Evolutionary conservation across 192 early-diverging fungal species (phyloP).

Genomic region (Lobosporangium transversale): DNA sequence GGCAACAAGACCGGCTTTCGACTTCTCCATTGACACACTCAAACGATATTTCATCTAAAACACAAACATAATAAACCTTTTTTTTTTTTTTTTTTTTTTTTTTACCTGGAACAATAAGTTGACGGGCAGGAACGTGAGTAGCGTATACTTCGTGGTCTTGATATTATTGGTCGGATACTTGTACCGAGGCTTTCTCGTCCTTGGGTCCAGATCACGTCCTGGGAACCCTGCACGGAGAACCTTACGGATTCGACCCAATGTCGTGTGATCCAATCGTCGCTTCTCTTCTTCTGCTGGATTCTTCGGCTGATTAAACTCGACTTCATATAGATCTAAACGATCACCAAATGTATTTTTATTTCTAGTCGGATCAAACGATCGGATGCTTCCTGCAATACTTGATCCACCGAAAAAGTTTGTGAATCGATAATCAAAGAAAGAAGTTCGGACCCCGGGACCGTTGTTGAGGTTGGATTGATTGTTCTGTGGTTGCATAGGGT

Average conservation of each 20-base stretch:
- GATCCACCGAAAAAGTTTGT: slow-evolving; percentile 38
- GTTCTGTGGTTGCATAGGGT: slow-evolving; percentile 50
- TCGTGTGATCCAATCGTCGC: slow-evolving; percentile 24
- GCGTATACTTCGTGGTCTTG: slow-evolving; percentile 59
- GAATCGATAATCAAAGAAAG: slow-evolving; percentile 47
- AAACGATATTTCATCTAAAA: not conserved
- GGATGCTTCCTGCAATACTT: slow-evolving; percentile 41
- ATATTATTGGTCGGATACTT: slow-evolving; percentile 60
- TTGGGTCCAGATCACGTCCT: slow-evolving; percentile 42
- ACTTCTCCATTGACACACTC: too few species aligned
- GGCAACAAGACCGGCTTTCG: too few species aligned
- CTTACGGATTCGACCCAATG: slow-evolving; percentile 29
- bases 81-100: not conserved
- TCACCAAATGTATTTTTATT: too few species aligned
- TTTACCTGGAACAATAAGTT: slow-evolving; percentile 59
- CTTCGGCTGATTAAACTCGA: slow-evolving; percentile 38
- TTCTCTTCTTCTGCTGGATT: slow-evolving; percentile 28
- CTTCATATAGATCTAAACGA: slow-evolving; percentile 52
- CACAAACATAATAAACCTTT: not conserved
- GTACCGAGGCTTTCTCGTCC: slow-evolving; percentile 48
- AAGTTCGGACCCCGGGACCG: slow-evolving; percentile 37
- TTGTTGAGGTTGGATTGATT: slow-evolving; percentile 20
- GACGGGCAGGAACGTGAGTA: slow-evolving; percentile 52
- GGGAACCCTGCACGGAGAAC: slow-evolving; percentile 45
- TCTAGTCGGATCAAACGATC: slow-evolving; percentile 41